A percentile compares a stretch with the other conserved stretches of the same genome.
Conservation (phyloP, 805 yeast species). For the Candida corydali region DNA sequence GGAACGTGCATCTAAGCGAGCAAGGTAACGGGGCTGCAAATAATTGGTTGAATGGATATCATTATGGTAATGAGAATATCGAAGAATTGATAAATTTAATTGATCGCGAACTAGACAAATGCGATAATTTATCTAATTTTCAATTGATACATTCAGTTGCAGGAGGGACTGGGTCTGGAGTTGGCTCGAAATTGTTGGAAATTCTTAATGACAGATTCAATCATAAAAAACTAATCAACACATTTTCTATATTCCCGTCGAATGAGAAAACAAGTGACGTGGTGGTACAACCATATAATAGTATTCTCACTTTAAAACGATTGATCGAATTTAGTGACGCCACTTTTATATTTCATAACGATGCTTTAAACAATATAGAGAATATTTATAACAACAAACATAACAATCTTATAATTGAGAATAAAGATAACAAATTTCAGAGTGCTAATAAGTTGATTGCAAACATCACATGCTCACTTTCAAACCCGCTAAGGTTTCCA, state of each 20-base stretch:
- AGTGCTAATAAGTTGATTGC: slow-evolving; percentile 85
- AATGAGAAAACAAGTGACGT: slow-evolving; percentile 80
- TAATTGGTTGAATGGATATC: slow-evolving; percentile 91
- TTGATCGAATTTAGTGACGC: slow-evolving; percentile 83
- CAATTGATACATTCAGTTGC: slow-evolving; percentile 92
- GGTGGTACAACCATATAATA: slow-evolving; percentile 97
- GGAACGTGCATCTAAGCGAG: slow-evolving; percentile 74
- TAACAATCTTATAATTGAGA: slow-evolving; percentile 2
- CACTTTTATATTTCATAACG: slow-evolving; percentile 86
- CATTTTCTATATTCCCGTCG: slow-evolving; percentile 84
- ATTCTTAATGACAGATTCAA: slow-evolving; percentile 70
- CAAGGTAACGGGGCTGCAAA: slow-evolving; percentile 94
- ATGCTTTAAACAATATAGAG: slow-evolving; percentile 73
- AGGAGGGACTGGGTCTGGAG: slow-evolving; percentile 98
- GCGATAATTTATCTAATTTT: slow-evolving; percentile 87
- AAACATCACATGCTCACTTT: slow-evolving; percentile 75
- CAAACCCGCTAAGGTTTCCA: slow-evolving; percentile 88
- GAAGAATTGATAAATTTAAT: slow-evolving; percentile 80
- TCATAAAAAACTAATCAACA: slow-evolving; percentile 75
- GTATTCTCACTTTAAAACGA: slow-evolving; percentile 75
- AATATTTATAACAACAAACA: slow-evolving; percentile 31
- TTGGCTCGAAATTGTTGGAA: slow-evolving; percentile 81
- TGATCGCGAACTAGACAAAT: slow-evolving; percentile 84
- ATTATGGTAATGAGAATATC: slow-evolving; percentile 60
- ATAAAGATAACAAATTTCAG: slow-evolving; percentile 32